Base-by-base conservation (phyloP, 2,329 filamentous ascomycete species). In the Botrytis elliptica region DNA sequence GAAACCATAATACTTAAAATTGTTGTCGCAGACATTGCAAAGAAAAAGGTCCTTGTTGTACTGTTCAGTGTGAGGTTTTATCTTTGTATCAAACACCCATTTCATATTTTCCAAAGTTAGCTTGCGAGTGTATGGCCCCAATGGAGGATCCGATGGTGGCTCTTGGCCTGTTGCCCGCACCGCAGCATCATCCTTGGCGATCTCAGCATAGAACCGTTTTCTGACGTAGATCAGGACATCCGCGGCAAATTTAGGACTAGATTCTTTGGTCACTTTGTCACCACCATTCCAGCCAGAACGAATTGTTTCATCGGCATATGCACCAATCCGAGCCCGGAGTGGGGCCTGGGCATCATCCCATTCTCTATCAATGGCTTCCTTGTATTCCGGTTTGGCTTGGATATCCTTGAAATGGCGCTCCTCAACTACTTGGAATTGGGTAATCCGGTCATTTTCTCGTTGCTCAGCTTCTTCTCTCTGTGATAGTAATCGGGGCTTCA, bases 91-190 rank as follows among this genome's bases (percentile, higher is more conserved):
- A 80, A 92, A 95, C 44, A 95, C 85, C 89, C 91, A 95, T 82
- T 92, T 95, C 92, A 96, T 94, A 79, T 95, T 94, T 80, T 95
- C 93, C 77, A 96, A 83, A 1, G 91, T 92, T 70, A 95, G 84
- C 79, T 87, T 90, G 80, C 88, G 86, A 40, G 86, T 89, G 77
- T 85, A 88, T 10, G 88, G 85, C 0, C 86, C 87, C 75, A 86
- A 83, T 2, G 84, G 83, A 12, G 86, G 85, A 75, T 91, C 88
- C 16, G 80, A 72, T 42, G 81, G 78, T 7, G 85, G 84, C 72
- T 84, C 76, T 75, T 82, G 83, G 49, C 88, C 85, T 70, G 85
- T 84, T 57, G 84, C 84, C 18, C 82, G 82, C 38, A 85, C 82
- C 22, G 84, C 83, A 57, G 84, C 83, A 70, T 86, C 85, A 70